phyloP scores from a whole-genome alignment of 2,329 filamentous ascomycete genomes.

The Monilinia laxa region DNA sequence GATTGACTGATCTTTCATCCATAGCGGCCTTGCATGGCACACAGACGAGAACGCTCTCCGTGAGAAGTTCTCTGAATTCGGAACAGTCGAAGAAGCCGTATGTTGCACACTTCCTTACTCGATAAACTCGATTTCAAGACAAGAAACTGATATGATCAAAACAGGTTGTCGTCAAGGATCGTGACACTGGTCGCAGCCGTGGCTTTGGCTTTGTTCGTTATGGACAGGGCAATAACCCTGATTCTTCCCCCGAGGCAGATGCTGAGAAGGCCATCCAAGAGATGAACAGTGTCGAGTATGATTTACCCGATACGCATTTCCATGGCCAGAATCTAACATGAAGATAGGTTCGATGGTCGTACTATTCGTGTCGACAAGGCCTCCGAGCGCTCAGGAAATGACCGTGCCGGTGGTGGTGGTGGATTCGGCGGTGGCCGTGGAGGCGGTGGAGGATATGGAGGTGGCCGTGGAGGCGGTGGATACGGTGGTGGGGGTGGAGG shows the following conservation, averaged over 20 bases:
- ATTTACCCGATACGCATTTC: constrained; percentile 16
- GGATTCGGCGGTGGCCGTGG: constrained; percentile 40
- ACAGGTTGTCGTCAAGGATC: constrained; percentile 95
- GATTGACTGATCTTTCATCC: constrained; percentile 18
- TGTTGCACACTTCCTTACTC: constrained; percentile 45
- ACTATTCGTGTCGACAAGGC: constrained; percentile 95
- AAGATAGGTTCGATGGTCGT: constrained; percentile 81
- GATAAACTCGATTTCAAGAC: constrained; percentile 16
- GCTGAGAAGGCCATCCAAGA: constrained; percentile 72
- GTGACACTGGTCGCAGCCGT: constrained; percentile 92
- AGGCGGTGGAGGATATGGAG: constrained; percentile 39
- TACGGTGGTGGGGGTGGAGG: constrained; percentile 49
- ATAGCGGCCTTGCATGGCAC: constrained; percentile 95
- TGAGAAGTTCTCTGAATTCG: constrained; percentile 90
- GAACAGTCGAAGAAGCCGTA: constrained; percentile 91
- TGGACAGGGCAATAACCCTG: constrained; percentile 46
- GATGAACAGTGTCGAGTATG: constrained; percentile 92
- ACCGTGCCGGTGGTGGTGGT: constrained; percentile 40
- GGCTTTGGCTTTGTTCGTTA: constrained; percentile 98
- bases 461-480: constrained; percentile 47
- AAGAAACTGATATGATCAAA: constrained; percentile 32
- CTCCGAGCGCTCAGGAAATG: constrained; percentile 51
- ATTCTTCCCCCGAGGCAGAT: constrained; percentile 55
- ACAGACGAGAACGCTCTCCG: constrained; percentile 86
- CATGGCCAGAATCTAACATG: constrained; percentile 25